Evolutionary conservation across 164 flowering plant genomes (phyloP).

Genomic region (Houttuynia cordata): DNA sequence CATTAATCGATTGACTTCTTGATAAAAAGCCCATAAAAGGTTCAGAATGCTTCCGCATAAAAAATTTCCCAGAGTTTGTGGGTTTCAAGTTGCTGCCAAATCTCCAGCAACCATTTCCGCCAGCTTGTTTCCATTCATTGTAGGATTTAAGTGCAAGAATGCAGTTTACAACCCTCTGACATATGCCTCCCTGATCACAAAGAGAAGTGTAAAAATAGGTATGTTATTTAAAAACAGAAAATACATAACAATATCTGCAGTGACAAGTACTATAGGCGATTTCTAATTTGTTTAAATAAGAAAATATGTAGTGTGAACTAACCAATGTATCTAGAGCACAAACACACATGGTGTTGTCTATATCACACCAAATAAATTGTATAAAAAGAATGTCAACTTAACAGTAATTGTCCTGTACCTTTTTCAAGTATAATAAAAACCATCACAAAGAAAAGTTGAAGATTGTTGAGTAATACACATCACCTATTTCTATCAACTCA

Average conservation of each 20-base stretch:
- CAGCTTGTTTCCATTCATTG: constrained; percentile 73
- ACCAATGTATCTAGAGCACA: too few relatives aligned
- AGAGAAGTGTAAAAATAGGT: background rate
- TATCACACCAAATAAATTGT: too few relatives aligned
- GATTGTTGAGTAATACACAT: too few relatives aligned
- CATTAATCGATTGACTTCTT: constrained; percentile 47
- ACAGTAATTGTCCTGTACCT: too few relatives aligned
- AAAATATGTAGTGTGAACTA: too few relatives aligned
- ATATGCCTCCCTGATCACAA: constrained; percentile 70
- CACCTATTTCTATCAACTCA: background rate
- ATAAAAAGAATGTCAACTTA: too few relatives aligned
- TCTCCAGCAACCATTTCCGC: constrained; percentile 72
- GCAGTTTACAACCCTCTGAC: constrained; percentile 69
- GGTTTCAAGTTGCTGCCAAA: constrained; percentile 69
- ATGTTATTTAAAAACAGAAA: background rate
- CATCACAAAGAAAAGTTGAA: too few relatives aligned
- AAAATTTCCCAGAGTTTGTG: constrained; percentile 35
- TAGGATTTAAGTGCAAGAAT: constrained; percentile 87
- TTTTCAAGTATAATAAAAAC: too few relatives aligned
- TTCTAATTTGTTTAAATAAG: too few relatives aligned
- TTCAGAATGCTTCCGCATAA: constrained; percentile 68
- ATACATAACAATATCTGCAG: background rate
- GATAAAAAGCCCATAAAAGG: constrained; percentile 65
- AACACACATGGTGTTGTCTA: too few relatives aligned
- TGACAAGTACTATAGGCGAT: too few relatives aligned